Base-by-base conservation (phyloP, 1,284 basidiomycete species). In the Prillingera fragicola region DNA sequence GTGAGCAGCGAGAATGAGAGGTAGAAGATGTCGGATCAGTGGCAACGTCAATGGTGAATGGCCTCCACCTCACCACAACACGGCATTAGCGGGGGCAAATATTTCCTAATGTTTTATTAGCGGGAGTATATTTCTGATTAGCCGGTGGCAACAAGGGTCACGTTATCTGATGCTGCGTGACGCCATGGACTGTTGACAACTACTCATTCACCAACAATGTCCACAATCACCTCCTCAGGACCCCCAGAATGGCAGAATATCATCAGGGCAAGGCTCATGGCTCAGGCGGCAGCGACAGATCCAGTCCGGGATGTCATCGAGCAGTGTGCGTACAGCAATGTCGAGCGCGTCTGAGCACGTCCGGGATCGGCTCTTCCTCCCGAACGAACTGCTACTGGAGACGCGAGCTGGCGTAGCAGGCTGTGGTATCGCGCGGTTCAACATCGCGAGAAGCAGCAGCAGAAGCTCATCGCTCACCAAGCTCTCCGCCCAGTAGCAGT, bases 261-360 rank as follows among this genome's bases (percentile, higher is more conserved):
- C 18, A 56, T 71, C 37, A 78, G 86, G 43, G 73, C 82, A 33
- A 79, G 87, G 50, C 79, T 92, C 27, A 76, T 82, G 57, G 60
- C 54, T 10, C 50, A 55, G 27, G 62, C 87, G 86, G 70, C 78
- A 82, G 58, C 87, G 84, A 64, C 77, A 77, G 60, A 81, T 75
- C 59, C 83, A 84, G 70, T 81, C 78, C 45, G 78, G 77, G 84
- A 52, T 23, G 78, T 91, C 55, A 89, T 91, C 52, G 87, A 89
- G 64, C 87, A 91, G 74, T 91, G 88, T 91, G 68, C n/a, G n/a
- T n/a, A n/a, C n/a, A n/a, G n/a, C n/a, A n/a, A n/a, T n/a, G n/a
- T n/a, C n/a, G n/a, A n/a, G n/a, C n/a, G n/a, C n/a, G n/a, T n/a
- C n/a, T n/a, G n/a, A n/a, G n/a, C n/a, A n/a, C n/a, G n/a, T n/a